These are phyloP conservation scores for Sabuloglossum arenarium DNA, from an alignment of 495 filamentous ascomycete species.

Conservation along the genomic window DNA sequence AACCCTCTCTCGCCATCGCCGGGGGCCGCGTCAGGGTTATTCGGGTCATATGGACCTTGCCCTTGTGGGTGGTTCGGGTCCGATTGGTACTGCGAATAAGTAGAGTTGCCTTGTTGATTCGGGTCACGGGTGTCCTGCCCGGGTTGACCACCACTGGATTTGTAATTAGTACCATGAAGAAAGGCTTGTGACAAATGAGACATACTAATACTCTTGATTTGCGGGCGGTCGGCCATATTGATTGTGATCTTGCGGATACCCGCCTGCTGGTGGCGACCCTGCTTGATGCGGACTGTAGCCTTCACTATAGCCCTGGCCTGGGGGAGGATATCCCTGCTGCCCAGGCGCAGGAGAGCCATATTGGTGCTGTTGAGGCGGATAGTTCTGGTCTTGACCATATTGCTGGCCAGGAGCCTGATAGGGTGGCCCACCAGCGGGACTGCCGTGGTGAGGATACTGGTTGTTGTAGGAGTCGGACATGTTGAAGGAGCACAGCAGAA, in stretches of 20 bases:
- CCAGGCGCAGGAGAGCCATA: background rate
- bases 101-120: conserved; percentile 5
- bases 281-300: background rate
- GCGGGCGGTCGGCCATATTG: background rate
- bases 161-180: background rate
- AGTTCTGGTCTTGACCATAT: background rate
- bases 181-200: background rate
- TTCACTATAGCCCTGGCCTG: background rate
- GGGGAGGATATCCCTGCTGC: background rate
- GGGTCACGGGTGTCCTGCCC: background rate
- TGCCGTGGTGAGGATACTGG: background rate
- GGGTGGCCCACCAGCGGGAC: background rate
- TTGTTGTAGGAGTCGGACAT: background rate
- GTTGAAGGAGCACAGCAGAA: background rate
- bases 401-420: background rate
- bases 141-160: background rate
- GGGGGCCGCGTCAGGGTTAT: background rate
- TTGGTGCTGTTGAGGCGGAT: background rate
- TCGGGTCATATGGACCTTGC: conserved; percentile 2
- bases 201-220: background rate
- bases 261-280: background rate
- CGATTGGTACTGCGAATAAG: conserved; percentile 4
- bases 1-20: conserved; percentile 22
- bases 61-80: conserved; percentile 1
- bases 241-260: background rate